Evolutionary conservation across 2,329 filamentous ascomycete genomes (phyloP).

Genomic region (Fusarium tuaranense): DNA sequence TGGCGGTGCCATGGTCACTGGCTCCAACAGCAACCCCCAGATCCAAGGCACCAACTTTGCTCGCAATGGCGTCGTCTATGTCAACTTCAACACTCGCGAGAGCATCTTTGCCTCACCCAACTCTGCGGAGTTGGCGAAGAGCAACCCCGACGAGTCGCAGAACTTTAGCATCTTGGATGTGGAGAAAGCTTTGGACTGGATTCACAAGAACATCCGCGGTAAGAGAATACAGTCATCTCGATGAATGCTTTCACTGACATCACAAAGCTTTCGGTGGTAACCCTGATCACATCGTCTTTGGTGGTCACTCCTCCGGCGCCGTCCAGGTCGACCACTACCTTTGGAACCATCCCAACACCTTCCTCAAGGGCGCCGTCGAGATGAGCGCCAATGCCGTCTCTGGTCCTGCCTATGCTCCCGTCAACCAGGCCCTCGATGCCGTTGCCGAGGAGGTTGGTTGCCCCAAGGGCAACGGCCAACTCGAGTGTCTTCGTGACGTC

Average conservation of each 20-base stretch:
- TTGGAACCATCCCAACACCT: conserved; percentile 54
- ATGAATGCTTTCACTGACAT: neutral
- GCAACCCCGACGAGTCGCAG: conserved; percentile 32
- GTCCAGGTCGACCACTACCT: conserved; percentile 57
- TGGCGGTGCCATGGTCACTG: conserved; percentile 47
- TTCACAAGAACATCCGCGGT: conserved; percentile 40
- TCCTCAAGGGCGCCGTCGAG: conserved; percentile 52
- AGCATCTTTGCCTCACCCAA: conserved; percentile 59
- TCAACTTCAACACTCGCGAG: conserved; percentile 56
- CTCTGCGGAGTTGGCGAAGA: conserved; percentile 50
- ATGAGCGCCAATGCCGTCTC: conserved; percentile 58
- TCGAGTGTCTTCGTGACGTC: conserved; percentile 53
- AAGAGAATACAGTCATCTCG: neutral
- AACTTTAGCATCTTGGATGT: conserved; percentile 44
- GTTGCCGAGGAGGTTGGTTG: conserved; percentile 54
- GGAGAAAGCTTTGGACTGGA: conserved; percentile 43
- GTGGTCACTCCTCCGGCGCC: conserved; percentile 54
- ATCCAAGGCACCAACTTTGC: conserved; percentile 52
- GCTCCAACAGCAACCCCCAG: conserved; percentile 55
- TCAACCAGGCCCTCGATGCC: conserved; percentile 51
- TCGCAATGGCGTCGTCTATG: conserved; percentile 51
- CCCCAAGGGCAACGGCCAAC: conserved; percentile 44
- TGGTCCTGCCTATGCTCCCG: conserved; percentile 53
- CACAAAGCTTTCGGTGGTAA: conserved; percentile 55
- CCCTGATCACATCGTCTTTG: conserved; percentile 58